Base-by-base conservation (phyloP, 1,284 basidiomycete genomes). In the Bjerkandera adusta region DNA sequence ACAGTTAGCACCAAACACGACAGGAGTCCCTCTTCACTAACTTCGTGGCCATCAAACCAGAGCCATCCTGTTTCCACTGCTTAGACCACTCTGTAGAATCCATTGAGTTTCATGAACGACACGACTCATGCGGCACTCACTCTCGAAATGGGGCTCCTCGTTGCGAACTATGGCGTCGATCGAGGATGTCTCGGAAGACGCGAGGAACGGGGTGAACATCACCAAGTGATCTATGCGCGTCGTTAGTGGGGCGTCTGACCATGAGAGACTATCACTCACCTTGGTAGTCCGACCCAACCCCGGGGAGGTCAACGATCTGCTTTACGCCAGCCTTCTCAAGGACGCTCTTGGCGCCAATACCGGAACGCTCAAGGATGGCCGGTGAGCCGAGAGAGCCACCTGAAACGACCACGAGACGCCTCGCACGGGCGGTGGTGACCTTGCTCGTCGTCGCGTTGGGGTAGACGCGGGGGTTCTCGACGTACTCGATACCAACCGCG, bases 1-100 rank as follows among this genome's bases (percentile, higher is more conserved):
- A 24, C 42, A 38, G 8, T 41, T 33, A 29, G 32, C 16, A 16
- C 26, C 5, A 25, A 10, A 16, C 5, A 36, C 6, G 44, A 15
- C 5, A 16, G 36, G 32, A 48, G 22, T 8, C 30, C 10, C 13
- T 32, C n/a, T 16, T 32, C 3, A 48, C 66, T 26, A n/a, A 80
- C 77, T 76, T 79, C 48, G 70, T 63, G 0, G 73, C 68, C 54
- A 79, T 64, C 16, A 73, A 47, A 8, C 76, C 76, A 22, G 66
- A 67, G 3, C 75, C 76, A 4, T 65, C 61, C 20, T 61, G 53
- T 3, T 58, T 48, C 73, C 77, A 81, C 46, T 71, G 57, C 10
- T 63, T 53, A 2, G 62, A 55, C 50, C 61, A 58, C 16, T 57
- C 75, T 77, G 39, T 16, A 11, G n/a, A 22, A n/a, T 16, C n/a